Base-by-base conservation (phyloP, 176 grass and related monocot species). In the Calamus simplicifolius region DNA sequence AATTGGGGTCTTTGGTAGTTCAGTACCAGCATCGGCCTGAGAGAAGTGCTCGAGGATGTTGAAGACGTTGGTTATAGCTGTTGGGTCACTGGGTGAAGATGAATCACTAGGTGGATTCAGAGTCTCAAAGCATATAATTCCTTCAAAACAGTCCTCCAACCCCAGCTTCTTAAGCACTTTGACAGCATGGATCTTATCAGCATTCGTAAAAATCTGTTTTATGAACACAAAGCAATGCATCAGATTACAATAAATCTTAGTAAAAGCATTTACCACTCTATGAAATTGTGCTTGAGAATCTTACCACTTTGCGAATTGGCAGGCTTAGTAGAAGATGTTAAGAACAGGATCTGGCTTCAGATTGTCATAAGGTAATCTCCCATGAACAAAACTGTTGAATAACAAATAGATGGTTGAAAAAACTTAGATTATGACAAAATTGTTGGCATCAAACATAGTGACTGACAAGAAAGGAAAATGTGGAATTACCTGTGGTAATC, bases 121-220 rank as follows among this genome's bases (percentile, higher is more conserved):
- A 56, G 94, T 98, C 73, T 98, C 94, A 62, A 98, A 98, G 87
- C 94, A 98, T 75, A 98, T 92, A 67, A 98, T 81, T 43, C 88
- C 88, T 52, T 98, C 85, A 64, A 98, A 98, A 74, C 84, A 98
- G 63, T 93, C 81, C 78, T 92, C 88, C 77, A 98, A 76, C 15
- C 88, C 94, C 27, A 98, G 81, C 69, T 77, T 89, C 76, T 83
- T 16, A 18, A 98, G 84, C 38, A 78, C 81, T 63, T 64, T 70
- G 63, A 77, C 70, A 17, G 87, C 78, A 55, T 98, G 94, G 28
- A 69, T 69, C 76, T 72, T 78, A 65, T 98, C 94, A 23, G 69
- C 81, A 27, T 98, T 98, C 17, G 94, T 98, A 73, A 98, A 98
- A 74, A 98, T 85, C 94, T 98, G 76, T 54, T 50, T 50, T 50